Evolutionary conservation across 768 basidiomycete genomes (phyloP).

Genomic region (Phylloporus sp.): DNA sequence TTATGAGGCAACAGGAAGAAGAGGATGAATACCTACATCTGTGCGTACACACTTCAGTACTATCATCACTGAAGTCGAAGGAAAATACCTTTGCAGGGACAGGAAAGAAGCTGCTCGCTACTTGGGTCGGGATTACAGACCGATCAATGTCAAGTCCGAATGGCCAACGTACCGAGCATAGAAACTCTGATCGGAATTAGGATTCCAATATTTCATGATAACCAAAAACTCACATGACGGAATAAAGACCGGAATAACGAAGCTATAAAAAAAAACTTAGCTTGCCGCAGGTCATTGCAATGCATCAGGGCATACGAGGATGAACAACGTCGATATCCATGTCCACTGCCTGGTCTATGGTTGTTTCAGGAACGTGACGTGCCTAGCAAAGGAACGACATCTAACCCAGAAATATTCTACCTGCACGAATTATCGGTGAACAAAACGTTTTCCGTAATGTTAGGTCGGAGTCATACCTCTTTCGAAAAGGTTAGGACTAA

Average conservation of each 20-base stretch:
- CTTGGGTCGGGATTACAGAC: not conserved
- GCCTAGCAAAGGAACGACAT: no score
- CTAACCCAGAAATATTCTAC: slow-evolving; percentile 2
- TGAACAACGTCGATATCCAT: not conserved
- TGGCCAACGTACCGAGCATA: slow-evolving; percentile 1
- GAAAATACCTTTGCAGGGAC: slow-evolving; percentile 1
- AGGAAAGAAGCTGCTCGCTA: slow-evolving; percentile 9
- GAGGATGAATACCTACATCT: not conserved
- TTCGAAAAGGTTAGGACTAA: not conserved
- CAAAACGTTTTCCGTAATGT: not conserved
- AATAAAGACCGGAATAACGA: slow-evolving; percentile 4
- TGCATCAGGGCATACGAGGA: slow-evolving; percentile 1
- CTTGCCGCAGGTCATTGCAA: not conserved
- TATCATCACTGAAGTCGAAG: not conserved
- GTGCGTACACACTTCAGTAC: not conserved
- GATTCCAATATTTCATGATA: no score
- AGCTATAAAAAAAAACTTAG: not conserved
- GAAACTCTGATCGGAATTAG: not conserved
- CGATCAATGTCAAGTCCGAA: not conserved
- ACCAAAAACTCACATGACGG: not conserved
- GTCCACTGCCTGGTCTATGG: slow-evolving; percentile 3
- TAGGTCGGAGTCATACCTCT: not conserved
- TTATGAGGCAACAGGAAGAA: not conserved
- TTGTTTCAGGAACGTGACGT: not conserved
- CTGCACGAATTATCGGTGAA: not conserved